phyloP scores from a whole-genome alignment of 108 stramenopile species.

The Nannochloropsis granulata region DNA sequence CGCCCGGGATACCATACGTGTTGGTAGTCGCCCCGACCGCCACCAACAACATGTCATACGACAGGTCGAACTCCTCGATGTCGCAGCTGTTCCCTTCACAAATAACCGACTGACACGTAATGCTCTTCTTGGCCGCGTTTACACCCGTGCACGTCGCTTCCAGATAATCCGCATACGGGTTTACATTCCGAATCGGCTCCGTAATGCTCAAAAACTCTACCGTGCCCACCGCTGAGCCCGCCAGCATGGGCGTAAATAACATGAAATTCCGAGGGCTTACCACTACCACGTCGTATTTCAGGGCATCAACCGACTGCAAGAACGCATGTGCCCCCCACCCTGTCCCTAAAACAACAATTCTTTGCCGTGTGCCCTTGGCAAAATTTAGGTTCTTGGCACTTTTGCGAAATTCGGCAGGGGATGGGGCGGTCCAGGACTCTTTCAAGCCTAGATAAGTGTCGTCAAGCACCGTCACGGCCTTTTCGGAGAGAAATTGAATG shows the following conservation, averaged over 20 bases:
- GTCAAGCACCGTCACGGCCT: not conserved
- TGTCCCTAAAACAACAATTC: slow-evolving; percentile 69
- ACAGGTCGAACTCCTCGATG: slow-evolving; percentile 57
- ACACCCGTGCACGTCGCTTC: slow-evolving; percentile 69
- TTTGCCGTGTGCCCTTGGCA: not conserved
- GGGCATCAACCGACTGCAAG: slow-evolving; percentile 61
- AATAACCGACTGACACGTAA: slow-evolving; percentile 60
- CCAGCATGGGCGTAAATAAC: slow-evolving; percentile 89
- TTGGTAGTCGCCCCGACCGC: slow-evolving; percentile 81
- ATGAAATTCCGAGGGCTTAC: slow-evolving; percentile 82
- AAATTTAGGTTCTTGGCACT: not conserved
- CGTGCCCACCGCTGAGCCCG: slow-evolving; percentile 69
- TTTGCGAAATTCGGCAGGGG: not conserved
- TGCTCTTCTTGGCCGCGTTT: slow-evolving; percentile 43
- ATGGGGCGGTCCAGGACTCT: not conserved
- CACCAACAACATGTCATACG: slow-evolving; percentile 68
- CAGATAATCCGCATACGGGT: slow-evolving; percentile 56
- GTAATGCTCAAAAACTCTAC: slow-evolving; percentile 79
- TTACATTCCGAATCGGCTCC: slow-evolving; percentile 76
- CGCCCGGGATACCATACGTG: slow-evolving; percentile 82
- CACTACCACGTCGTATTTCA: slow-evolving; percentile 65
- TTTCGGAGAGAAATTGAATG: not conserved
- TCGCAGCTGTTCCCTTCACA: slow-evolving; percentile 71
- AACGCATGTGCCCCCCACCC: slow-evolving; percentile 83
- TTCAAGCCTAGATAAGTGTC: not conserved